Conservation (phyloP, 192 early-diverging fungal species). For the Coemansia furcata region DNA sequence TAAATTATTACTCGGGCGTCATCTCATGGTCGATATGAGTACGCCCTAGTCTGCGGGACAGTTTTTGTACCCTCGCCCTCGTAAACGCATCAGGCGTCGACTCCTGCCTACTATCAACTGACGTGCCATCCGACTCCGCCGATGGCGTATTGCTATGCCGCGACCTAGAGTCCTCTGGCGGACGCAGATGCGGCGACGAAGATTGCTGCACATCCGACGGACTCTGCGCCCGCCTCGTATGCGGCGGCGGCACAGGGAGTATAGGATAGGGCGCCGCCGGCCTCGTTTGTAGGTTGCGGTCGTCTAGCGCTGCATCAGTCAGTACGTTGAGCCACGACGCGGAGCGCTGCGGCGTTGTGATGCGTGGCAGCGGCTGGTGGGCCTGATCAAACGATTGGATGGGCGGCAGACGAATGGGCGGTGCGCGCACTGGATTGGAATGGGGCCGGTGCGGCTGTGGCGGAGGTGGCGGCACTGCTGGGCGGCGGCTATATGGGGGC, state of each 20-base stretch:
- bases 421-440: background rate
- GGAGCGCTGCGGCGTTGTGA: background rate
- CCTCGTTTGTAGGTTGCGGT: background rate
- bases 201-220: background rate
- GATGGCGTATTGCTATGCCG: background rate
- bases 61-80: background rate
- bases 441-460: background rate
- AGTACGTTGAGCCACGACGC: conserved; percentile 7
- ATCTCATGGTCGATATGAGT: conserved; percentile 7
- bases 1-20: background rate
- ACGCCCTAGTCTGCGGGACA: background rate
- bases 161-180: background rate
- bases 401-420: conserved; percentile 37
- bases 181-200: background rate
- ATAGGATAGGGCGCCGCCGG: background rate
- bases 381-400: conserved; percentile 42
- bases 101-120: background rate
- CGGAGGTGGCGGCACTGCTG: background rate
- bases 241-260: background rate
- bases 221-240: background rate
- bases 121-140: background rate
- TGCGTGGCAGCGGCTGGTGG: background rate
- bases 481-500: background rate
- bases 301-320: conserved; percentile 4
- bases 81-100: background rate